Conservation (phyloP, 140 eudicot genomes). For the Ambrosia hybrid region DNA sequence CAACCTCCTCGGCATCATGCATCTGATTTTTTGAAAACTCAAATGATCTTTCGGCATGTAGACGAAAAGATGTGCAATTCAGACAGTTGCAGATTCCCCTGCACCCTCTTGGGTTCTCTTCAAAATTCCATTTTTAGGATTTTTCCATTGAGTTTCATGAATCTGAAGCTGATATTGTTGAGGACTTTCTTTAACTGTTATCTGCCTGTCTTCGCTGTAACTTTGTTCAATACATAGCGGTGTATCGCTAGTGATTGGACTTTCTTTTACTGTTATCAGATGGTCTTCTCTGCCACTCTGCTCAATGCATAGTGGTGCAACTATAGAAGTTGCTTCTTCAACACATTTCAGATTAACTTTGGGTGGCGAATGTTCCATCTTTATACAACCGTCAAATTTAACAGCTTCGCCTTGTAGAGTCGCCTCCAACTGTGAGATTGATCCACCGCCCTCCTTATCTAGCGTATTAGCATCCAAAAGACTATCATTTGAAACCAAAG, state of each 20-base stretch:
- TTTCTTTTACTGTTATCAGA: too few species aligned
- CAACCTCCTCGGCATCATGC: conserved; percentile 80
- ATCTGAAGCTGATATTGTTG: too few species aligned
- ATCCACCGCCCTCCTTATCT: conserved; percentile 12
- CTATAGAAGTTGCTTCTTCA: conserved; percentile 22
- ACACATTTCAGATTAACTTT: conserved; percentile 8
- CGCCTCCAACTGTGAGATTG: conserved; percentile 23
- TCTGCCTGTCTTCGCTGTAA: too few species aligned
- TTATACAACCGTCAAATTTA: conserved; percentile 16
- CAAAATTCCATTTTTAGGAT: too few species aligned
- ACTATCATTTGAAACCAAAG: conserved; percentile 12
- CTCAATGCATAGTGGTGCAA: conserved; percentile 14
- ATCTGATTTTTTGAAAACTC: conserved; percentile 77
- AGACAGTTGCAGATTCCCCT: conserved; percentile 74
- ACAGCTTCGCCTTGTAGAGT: conserved; percentile 19
- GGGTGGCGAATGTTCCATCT: conserved; percentile 29
- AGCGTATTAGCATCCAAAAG: conserved; percentile 16
- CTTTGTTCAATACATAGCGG: too few species aligned
- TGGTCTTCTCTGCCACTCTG: too few species aligned
- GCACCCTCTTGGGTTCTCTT: conserved; percentile 49
- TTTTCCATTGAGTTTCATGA: too few species aligned
- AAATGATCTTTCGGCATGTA: conserved; percentile 80
- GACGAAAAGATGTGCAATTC: conserved; percentile 68
- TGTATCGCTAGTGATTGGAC: too few species aligned
- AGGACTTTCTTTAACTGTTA: too few species aligned